Evolutionary conservation across 1,139 yeast genomes (phyloP), one percentile per base, ranked within the genome.

Genomic region (Candida smagusa): DNA sequence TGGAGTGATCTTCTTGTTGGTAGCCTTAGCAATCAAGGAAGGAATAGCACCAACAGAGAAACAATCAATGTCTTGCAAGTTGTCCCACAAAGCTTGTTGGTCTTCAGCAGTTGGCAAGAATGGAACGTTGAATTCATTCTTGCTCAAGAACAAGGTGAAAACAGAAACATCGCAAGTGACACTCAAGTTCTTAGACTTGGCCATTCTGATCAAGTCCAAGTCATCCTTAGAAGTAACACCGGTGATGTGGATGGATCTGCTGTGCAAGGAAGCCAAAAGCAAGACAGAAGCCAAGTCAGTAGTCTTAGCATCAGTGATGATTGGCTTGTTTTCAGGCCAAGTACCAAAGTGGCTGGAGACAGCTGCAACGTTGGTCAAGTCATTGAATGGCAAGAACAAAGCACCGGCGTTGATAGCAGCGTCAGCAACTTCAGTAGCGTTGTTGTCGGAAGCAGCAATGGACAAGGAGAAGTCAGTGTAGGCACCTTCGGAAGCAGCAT

Each of bases 121-220:
- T 23, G 65, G 58, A 48, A 86, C 81, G 51, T 79, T 77, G 57
- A 77, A 78, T 30, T 87, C 90, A 31, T 77, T 79, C 61, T 78
- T 84, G 34, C 87, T 74, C 47, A 85, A 68, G 70, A 88, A 89
- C 59, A 90, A 72, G 4, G 95, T 72, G 59, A 81, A 83, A 36
- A 92, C 81, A 21, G 92, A 72, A 45, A 87, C 95, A 63, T 92
- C 98, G 64, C 95, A 87, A 30, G 97, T 88, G 31, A 92, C 96
- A 48, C 75, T 75, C 53, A 87, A 71, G 33, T 82, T 80, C 71
- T 85, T 86, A 44, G 77, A 84, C 69, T 89, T 90, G 41, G 96
- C 88, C 79, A 92, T 81, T 57, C 76, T 74, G 54, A 92, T 86
- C 59, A 92, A 74, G 47, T 84, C 81, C 58, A 92, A 74, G 60